Percentiles rank a stretch among this genome's conserved stretches.
Evolutionary conservation across 306 rosid genomes (phyloP).

Genomic region (Cicer bijugum): DNA sequence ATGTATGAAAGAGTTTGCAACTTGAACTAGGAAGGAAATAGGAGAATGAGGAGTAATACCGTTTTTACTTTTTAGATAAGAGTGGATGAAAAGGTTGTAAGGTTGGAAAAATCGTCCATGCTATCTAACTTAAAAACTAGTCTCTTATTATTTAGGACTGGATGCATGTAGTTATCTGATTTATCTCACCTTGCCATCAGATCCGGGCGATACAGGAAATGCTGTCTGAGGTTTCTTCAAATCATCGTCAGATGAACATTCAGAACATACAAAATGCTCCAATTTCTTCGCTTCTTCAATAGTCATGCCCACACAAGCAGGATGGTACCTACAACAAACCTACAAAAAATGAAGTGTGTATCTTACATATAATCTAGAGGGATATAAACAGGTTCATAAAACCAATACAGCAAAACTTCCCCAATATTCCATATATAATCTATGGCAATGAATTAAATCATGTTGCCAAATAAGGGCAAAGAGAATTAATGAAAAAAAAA

Average conservation of each 20-base stretch:
- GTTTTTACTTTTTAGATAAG: too few relatives aligned
- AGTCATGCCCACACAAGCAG: constrained; percentile 92
- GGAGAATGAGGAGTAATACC: too few relatives aligned
- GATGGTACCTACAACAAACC: constrained; percentile 80
- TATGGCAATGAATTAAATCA: background rate
- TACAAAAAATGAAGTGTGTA: constrained; percentile 42
- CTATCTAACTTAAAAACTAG: background rate
- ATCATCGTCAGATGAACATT: constrained; percentile 77
- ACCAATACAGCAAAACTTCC: background rate
- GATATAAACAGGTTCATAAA: constrained; percentile 15
- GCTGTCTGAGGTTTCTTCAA: constrained; percentile 60
- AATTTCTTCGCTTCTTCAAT: constrained; percentile 78
- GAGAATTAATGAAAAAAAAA: background rate
- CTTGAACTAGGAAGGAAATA: background rate
- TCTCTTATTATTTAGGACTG: background rate
- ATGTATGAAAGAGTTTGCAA: constrained; percentile 12
- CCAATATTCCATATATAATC: background rate
- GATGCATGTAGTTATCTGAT: constrained; percentile 44
- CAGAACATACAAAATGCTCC: constrained; percentile 85
- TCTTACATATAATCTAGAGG: constrained; percentile 36
- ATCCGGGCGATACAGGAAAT: constrained; percentile 57
- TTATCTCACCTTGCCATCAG: constrained; percentile 68
- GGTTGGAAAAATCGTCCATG: too few relatives aligned
- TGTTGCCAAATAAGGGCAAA: constrained; percentile 16
- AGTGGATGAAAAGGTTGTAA: too few relatives aligned